Evolutionary conservation across 352 stramenopile species (phyloP).

Genomic region (Pseudoperonospora humuli): DNA sequence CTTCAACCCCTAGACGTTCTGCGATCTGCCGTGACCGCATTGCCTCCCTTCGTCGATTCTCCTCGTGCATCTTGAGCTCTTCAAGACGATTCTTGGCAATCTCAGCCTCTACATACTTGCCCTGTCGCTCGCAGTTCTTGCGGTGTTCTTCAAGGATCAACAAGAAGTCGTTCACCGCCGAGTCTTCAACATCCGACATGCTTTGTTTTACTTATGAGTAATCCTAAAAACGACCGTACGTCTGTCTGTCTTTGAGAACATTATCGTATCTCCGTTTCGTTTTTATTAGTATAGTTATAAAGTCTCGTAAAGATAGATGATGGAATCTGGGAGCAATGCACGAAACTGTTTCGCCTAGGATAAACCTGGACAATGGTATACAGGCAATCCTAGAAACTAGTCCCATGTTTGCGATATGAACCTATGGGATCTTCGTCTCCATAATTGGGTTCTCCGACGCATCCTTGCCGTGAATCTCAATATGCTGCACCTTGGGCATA

Average conservation of each 20-base stretch:
- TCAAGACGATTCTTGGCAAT: slow-evolving; percentile 95
- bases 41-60: slow-evolving; percentile 91
- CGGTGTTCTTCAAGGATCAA: slow-evolving; percentile 92
- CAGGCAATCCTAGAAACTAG: too few relatives aligned
- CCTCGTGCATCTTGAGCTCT: slow-evolving; percentile 94
- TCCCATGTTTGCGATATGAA: too few relatives aligned
- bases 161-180: slow-evolving; percentile 80
- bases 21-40: slow-evolving; percentile 93
- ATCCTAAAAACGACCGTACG: too few relatives aligned
- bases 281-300: too few relatives aligned
- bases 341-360: too few relatives aligned
- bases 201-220: too few relatives aligned
- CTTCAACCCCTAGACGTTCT: slow-evolving; percentile 91
- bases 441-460: slow-evolving; percentile 51
- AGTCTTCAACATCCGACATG: too few relatives aligned
- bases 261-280: too few relatives aligned
- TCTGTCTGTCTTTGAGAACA: too few relatives aligned
- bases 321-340: too few relatives aligned
- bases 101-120: slow-evolving; percentile 96
- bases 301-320: too few relatives aligned
- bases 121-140: slow-evolving; percentile 95
- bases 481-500: slow-evolving; percentile 84
- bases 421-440: slow-evolving; percentile 82
- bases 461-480: slow-evolving; percentile 83
- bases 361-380: too few relatives aligned